These are phyloP conservation scores for Infundibulicybe gibba DNA, from an alignment of 768 basidiomycete genomes.

Conservation along the genomic window DNA sequence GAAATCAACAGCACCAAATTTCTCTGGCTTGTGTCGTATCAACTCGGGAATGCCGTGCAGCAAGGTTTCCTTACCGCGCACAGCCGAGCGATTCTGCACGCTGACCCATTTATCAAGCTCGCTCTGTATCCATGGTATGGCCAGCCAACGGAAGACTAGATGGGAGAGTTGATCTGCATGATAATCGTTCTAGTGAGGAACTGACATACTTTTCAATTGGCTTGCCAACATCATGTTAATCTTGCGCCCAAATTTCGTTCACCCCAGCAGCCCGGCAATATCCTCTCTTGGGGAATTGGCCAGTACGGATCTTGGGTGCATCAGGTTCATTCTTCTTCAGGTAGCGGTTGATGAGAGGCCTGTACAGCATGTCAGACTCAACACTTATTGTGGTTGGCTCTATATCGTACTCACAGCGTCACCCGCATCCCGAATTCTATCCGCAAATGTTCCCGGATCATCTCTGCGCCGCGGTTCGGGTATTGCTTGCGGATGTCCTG, in stretches of 20 bases:
- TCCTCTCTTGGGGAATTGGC: no score
- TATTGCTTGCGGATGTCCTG: no score
- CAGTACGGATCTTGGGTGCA: no score
- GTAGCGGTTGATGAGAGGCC: no score
- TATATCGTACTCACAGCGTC: not conserved
- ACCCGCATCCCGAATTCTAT: no score
- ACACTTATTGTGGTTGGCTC: no score
- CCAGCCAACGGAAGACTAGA: slow-evolving; percentile 29
- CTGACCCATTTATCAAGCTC: slow-evolving; percentile 26
- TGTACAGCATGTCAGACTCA: no score
- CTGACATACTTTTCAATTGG: slow-evolving; percentile 18
- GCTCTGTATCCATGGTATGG: slow-evolving; percentile 29
- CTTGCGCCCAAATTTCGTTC: no score
- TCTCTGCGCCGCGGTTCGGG: no score
- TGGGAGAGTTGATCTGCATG: slow-evolving; percentile 3
- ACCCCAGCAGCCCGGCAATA: no score
- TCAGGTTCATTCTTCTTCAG: no score
- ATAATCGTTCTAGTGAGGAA: not conserved
- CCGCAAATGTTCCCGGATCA: no score
- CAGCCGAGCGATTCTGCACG: slow-evolving; percentile 15
- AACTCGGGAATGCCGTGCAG: slow-evolving; percentile 31
- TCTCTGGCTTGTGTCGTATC: slow-evolving; percentile 22
- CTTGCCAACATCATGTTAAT: slow-evolving; percentile 20
- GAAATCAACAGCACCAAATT: slow-evolving; percentile 24
- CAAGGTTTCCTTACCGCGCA: slow-evolving; percentile 20